Conservation (phyloP, 2,329 filamentous ascomycete genomes). For the Drechslerella dactyloides region DNA sequence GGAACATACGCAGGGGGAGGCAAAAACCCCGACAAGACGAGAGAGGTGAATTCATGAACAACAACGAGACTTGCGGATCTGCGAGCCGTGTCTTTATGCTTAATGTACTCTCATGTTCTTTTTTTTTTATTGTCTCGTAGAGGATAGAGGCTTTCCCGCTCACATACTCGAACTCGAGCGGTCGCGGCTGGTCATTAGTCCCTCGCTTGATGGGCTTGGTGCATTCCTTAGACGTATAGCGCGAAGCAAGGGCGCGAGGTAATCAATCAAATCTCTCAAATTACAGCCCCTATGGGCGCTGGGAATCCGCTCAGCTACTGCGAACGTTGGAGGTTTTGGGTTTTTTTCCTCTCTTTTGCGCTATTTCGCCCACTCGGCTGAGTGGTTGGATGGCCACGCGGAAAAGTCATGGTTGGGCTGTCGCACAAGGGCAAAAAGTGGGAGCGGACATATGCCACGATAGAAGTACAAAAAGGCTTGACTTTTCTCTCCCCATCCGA, state of each 20-base stretch:
- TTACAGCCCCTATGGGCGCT: conserved; percentile 16
- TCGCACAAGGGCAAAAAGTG: conserved; percentile 12
- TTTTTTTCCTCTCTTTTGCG: conserved; percentile 23
- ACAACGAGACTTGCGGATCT: conserved; percentile 18
- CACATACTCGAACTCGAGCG: not conserved
- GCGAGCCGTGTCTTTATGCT: not conserved
- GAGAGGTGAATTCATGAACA: not conserved
- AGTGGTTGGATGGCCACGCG: conserved; percentile 23
- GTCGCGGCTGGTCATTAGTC: not conserved
- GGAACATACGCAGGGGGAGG: conserved; percentile 43
- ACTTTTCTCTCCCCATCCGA: conserved; percentile 12
- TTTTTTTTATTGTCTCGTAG: too few species aligned
- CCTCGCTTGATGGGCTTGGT: conserved; percentile 22
- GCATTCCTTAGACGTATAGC: conserved; percentile 29
- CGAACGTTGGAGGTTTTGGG: not conserved
- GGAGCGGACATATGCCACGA: conserved; percentile 4
- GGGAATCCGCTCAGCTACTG: not conserved
- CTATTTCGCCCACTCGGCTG: conserved; percentile 4
- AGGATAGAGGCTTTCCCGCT: too few species aligned
- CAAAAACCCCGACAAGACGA: conserved; percentile 41
- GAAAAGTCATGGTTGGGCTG: conserved; percentile 11
- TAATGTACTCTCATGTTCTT: too few species aligned
- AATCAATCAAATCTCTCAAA: conserved; percentile 47
- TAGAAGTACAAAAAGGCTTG: conserved; percentile 44
- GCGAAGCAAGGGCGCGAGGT: conserved; percentile 35